Conservation (phyloP, 441 rosid genomes). For the Bocquillonia castaneifolia region DNA sequence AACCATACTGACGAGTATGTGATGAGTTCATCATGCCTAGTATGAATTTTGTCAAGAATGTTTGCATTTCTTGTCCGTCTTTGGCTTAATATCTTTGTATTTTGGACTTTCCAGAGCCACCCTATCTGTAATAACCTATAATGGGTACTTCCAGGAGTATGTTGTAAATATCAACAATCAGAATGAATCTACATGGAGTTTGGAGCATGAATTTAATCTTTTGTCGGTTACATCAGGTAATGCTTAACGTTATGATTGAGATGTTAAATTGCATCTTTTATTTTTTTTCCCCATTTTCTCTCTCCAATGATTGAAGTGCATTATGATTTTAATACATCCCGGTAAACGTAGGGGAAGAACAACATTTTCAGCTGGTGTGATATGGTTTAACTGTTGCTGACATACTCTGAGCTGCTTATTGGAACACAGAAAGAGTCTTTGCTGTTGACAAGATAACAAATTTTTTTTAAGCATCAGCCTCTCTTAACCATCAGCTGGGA, state of each 20-base stretch:
- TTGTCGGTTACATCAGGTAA: conserved; percentile 30
- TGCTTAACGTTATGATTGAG: not conserved
- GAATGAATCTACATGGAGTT: conserved; percentile 57
- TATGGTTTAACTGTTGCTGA: not conserved
- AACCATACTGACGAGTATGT: not conserved
- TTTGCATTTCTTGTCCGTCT: not conserved
- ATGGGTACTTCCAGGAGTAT: conserved; percentile 78
- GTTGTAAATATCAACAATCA: conserved; percentile 41
- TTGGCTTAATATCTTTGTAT: conserved; percentile 20
- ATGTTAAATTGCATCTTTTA: not conserved
- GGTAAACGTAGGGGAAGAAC: conserved; percentile 26
- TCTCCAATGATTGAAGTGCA: not conserved
- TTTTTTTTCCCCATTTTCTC: no score
- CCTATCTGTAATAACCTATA: conserved; percentile 55
- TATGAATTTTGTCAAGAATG: not conserved
- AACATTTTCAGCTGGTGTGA: conserved; percentile 32
- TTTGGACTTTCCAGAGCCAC: conserved; percentile 44
- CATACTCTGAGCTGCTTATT: not conserved
- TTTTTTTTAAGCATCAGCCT: not conserved
- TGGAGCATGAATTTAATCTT: conserved; percentile 69
- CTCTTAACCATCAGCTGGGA: conserved; percentile 1
- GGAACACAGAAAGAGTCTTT: not conserved
- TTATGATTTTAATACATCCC: not conserved
- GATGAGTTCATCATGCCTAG: not conserved
- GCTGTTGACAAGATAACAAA: not conserved